Evolutionary conservation across 139 green algal genomes (phyloP).

Genomic region (Edaphochlamys debaryana): DNA sequence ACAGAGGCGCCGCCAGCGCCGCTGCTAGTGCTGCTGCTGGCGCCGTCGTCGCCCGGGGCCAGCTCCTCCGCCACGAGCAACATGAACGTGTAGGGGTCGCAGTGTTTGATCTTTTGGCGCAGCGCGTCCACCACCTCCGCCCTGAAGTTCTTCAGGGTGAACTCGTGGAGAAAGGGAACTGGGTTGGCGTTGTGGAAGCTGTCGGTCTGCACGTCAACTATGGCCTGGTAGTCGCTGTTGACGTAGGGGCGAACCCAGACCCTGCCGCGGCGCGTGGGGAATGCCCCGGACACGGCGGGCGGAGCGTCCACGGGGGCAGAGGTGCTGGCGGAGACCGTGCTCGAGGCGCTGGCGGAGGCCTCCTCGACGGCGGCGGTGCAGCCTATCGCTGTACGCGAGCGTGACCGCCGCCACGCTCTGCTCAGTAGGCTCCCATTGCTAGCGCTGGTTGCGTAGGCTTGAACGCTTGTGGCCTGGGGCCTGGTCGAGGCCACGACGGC

Average conservation of each 20-base stretch:
- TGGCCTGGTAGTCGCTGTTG: constrained; percentile 12
- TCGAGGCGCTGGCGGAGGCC: background rate
- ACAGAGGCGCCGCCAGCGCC: background rate
- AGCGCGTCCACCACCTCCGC: constrained; percentile 35
- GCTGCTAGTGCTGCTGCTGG: background rate
- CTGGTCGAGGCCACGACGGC: too few species aligned
- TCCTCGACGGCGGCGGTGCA: background rate
- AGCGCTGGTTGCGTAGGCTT: too few species aligned
- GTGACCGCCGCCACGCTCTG: too few species aligned
- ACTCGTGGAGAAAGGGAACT: constrained; percentile 4
- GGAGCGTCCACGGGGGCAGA: too few species aligned
- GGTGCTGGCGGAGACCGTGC: too few species aligned
- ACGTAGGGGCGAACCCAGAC: constrained; percentile 28
- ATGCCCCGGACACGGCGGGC: background rate
- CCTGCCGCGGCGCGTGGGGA: background rate
- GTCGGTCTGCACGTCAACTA: constrained; percentile 20
- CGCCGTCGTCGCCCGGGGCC: background rate
- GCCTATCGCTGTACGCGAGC: background rate
- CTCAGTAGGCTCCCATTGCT: too few species aligned
- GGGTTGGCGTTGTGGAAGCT: constrained; percentile 30
- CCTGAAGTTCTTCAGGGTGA: constrained; percentile 20
- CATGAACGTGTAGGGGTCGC: background rate
- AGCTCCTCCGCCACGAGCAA: constrained; percentile 24
- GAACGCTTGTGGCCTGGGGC: too few species aligned
- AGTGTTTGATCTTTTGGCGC: constrained; percentile 28